A percentile compares a stretch with the other conserved stretches of the same genome.
Conservation (phyloP, 116 monocot genomes). For the Phalaenopsis hybrid region DNA sequence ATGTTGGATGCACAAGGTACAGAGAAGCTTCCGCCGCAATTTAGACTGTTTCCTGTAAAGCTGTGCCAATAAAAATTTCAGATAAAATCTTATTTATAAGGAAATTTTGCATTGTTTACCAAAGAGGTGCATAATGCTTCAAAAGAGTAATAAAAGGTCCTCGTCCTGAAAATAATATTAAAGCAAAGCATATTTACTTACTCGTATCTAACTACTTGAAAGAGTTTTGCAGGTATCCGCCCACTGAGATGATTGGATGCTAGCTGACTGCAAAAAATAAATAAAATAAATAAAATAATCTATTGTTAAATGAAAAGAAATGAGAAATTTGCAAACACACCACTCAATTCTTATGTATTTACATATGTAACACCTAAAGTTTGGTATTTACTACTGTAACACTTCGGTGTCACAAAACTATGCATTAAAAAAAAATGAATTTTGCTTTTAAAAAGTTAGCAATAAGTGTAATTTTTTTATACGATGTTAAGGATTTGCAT, state of each 20-base stretch:
- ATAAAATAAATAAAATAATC: no score
- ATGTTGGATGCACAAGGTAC: constrained; percentile 46
- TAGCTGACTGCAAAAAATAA: background rate
- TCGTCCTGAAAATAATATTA: background rate
- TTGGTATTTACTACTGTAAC: no score
- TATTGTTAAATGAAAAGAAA: no score
- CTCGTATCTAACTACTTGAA: constrained; percentile 40
- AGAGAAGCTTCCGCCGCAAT: constrained; percentile 55
- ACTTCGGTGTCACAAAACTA: no score
- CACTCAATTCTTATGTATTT: background rate
- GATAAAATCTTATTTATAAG: background rate
- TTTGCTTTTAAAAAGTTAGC: no score
- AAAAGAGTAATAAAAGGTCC: background rate
- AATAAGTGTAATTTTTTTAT: no score
- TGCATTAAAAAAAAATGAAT: no score
- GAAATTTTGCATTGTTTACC: background rate
- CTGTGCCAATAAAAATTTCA: constrained; percentile 27
- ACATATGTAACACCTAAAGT: background rate
- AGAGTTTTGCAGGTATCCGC: constrained; percentile 28
- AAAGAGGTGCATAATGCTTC: background rate
- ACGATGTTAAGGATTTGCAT: background rate
- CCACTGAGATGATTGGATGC: constrained; percentile 34
- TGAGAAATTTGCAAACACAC: no score
- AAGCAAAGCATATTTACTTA: constrained; percentile 10
- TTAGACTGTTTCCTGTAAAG: constrained; percentile 85